A percentile compares a stretch with the other conserved stretches of the same genome.
Evolutionary conservation across 768 basidiomycete species (phyloP).

Genomic region (Coprinopsis cinerea): DNA sequence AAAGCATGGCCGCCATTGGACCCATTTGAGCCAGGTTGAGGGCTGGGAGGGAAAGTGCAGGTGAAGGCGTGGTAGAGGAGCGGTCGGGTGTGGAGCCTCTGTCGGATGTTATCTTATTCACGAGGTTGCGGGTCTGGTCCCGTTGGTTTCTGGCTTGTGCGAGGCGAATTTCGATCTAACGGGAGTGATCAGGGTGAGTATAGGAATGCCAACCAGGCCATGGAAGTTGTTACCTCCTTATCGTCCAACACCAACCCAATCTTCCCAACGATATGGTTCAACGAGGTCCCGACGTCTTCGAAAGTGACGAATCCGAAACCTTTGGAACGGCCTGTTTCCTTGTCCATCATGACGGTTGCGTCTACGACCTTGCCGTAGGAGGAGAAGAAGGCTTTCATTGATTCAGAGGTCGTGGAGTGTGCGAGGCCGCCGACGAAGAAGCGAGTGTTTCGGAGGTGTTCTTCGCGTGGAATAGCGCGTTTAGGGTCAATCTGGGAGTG

Average conservation of each 20-base stretch:
- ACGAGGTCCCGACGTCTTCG: slow-evolving; percentile 52
- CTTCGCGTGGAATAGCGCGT: slow-evolving; percentile 79
- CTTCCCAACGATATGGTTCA: slow-evolving; percentile 59
- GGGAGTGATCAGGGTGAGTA: too few relatives aligned
- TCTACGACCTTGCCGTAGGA: slow-evolving; percentile 78
- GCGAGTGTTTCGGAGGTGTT: slow-evolving; percentile 69
- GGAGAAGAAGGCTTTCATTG: slow-evolving; percentile 64
- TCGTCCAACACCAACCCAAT: slow-evolving; percentile 69
- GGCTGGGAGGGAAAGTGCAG: slow-evolving; percentile 29
- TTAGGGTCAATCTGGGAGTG: slow-evolving; percentile 73
- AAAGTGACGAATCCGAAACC: slow-evolving; percentile 88
- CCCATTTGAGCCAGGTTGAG: slow-evolving; percentile 38
- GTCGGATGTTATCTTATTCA: slow-evolving; percentile 15
- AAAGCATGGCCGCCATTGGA: slow-evolving; percentile 31
- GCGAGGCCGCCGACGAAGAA: slow-evolving; percentile 80
- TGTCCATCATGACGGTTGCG: slow-evolving; percentile 81
- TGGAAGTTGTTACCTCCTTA: too few relatives aligned
- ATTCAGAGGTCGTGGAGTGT: slow-evolving; percentile 59
- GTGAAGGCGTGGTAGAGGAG: slow-evolving; percentile 22
- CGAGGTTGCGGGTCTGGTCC: slow-evolving; percentile 39
- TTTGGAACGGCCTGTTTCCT: slow-evolving; percentile 67
- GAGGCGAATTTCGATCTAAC: slow-evolving; percentile 76
- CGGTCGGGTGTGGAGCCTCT: slow-evolving; percentile 8
- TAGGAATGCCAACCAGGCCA: too few relatives aligned
- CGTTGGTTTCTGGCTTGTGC: slow-evolving; percentile 69